Evolutionary conservation across 148 eudicot genomes (phyloP), one percentile per base, ranked within the genome.

Genomic region (Diospyros kaki): DNA sequence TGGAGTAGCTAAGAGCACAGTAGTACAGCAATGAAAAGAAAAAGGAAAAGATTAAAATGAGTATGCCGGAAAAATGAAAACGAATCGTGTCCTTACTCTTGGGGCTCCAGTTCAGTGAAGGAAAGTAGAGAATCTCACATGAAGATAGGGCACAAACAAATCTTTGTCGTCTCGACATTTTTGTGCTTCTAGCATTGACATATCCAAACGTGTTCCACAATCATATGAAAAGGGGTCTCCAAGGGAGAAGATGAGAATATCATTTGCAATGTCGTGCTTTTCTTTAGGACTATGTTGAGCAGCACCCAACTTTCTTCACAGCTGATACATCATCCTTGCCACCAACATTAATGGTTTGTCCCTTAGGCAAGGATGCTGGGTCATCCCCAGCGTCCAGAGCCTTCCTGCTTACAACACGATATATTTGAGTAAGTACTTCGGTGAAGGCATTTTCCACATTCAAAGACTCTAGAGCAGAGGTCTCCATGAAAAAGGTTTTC

Each of bases 391-490:
- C 77, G 3, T 86, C 89, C 11, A 86, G 87, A 68, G 91, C 89
- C 74, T 84, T 88, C 72, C 78, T 76, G 80, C 91, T 81, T 18
- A 88, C 86, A 14, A 86, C 84, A 44, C 78, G 81, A 51, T 87
- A 78, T 73, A 87, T 87, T 75, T 87, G 87, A 40, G 85, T 79
- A 50, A 87, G 91, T 28, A 88, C 89, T 63, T 86, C 89, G 9
- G 86, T 86, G 82, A 88, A 88, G 52, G 91, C 86, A 72, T 81
- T 82, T 61, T 88, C 91, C 13, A 88, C 91, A 43, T 88, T 88
- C 77, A 86, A 0, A 18, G 91, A 86, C 73, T 88, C 91, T 3
- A 88, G 80, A 40, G 91, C 91, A 40, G 91, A 88, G 58, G 91
- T 88, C 78, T 87, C 90, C 88, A 87, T 87, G 71, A 87, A 87